Evolutionary conservation across 2,329 filamentous ascomycete genomes (phyloP), one percentile per base, ranked within the genome.

Genomic region (Aureobasidium zeae): DNA sequence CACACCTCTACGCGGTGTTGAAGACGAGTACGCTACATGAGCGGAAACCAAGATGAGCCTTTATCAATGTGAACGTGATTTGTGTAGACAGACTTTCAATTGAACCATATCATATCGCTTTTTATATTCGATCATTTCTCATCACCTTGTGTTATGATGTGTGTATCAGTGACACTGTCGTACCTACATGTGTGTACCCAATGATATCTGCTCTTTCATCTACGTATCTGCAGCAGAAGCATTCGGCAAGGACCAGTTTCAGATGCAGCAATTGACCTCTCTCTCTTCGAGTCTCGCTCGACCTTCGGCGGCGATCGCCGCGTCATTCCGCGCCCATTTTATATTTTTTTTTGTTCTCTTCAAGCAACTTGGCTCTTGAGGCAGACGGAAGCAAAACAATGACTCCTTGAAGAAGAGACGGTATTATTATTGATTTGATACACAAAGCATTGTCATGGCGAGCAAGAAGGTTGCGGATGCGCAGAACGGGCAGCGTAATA

Each of bases 391-490:
- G 13, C 16, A 29, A 22, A 28, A 35, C 22, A 12, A 44, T 44
- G 39, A 16, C 22, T 17, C n/a, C 11, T 44, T 24, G n/a, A n/a
- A n/a, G n/a, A n/a, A n/a, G n/a, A n/a, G n/a, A n/a, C n/a, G n/a
- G n/a, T n/a, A n/a, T n/a, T n/a, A n/a, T n/a, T n/a, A n/a, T n/a
- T n/a, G n/a, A n/a, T n/a, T n/a, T n/a, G n/a, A n/a, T n/a, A n/a
- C n/a, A n/a, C 7, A 19, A 16, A 22, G 31, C n/a, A 44, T 37
- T 13, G 11, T 12, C 15, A 61, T 61, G 58, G 55, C 53, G 22
- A 60, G 58, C 50, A 60, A 60, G 47, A 60, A 60, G 46, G 47
- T 29, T 10, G 32, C 45, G 15, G 46, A 47, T 37, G 51, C 48
- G 37, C 48, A 50, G 16, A 28, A 50, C 24, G 48, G 48, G 33